Conservation (phyloP, 805 yeast species). For the Deakozyma indianensis region DNA sequence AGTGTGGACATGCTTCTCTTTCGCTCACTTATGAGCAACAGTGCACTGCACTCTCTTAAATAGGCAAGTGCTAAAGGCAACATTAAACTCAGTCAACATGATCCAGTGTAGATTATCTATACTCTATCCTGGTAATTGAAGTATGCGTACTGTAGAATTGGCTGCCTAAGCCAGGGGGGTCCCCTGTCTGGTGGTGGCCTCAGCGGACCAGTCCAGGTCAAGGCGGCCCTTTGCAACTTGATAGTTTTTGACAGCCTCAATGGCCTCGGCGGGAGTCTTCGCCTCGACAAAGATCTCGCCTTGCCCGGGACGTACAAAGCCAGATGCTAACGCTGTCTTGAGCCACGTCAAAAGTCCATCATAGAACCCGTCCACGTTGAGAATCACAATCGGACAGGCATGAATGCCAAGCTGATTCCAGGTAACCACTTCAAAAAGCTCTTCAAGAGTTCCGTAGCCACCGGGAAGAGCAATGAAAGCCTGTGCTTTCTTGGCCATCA, state of each 20-base stretch:
- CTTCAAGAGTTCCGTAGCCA: slow-evolving; percentile 84
- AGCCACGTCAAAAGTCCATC: slow-evolving; percentile 55
- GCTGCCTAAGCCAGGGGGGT: too few relatives aligned
- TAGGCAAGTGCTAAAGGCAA: too few relatives aligned
- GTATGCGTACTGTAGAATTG: too few relatives aligned
- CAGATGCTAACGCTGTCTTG: slow-evolving; percentile 40
- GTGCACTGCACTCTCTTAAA: too few relatives aligned
- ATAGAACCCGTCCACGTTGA: slow-evolving; percentile 69
- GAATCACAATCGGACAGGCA: slow-evolving; percentile 61
- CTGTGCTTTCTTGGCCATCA: slow-evolving; percentile 78
- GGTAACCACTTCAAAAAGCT: slow-evolving; percentile 76
- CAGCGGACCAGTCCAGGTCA: slow-evolving; percentile 45
- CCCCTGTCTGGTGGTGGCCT: too few relatives aligned
- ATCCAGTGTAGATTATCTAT: too few relatives aligned
- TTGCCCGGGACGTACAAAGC: slow-evolving; percentile 56
- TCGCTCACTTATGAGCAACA: too few relatives aligned
- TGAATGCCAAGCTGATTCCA: slow-evolving; percentile 88
- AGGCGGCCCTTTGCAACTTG: slow-evolving; percentile 59
- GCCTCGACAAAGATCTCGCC: slow-evolving; percentile 60
- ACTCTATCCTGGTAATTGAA: too few relatives aligned
- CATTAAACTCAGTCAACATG: too few relatives aligned
- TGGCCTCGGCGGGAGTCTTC: slow-evolving; percentile 50
- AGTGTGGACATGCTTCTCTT: too few relatives aligned
- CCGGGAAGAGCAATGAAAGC: slow-evolving; percentile 88
- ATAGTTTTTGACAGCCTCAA: slow-evolving; percentile 45